Evolutionary conservation across 345 rosid species (phyloP).

Genomic region (Physaria fendleri): DNA sequence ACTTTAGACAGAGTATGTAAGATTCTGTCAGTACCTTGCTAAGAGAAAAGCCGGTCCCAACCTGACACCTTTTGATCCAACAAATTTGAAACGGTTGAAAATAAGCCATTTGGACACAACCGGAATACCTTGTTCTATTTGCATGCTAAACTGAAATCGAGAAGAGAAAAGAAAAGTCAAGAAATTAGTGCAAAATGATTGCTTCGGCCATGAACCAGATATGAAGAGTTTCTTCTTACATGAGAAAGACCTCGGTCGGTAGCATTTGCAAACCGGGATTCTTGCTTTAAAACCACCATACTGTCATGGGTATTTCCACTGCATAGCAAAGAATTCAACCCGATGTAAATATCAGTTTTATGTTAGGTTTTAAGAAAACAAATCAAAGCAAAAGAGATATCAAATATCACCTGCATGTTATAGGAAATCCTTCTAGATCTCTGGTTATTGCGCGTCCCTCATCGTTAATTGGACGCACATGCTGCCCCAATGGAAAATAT

Average conservation of each 20-base stretch:
- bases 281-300: constrained; percentile 95
- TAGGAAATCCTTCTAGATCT: constrained; percentile 82
- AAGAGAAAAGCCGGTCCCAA: constrained; percentile 83
- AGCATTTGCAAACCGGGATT: constrained; percentile 76
- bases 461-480: constrained; percentile 75
- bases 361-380: constrained; percentile 5
- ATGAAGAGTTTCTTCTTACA: constrained; percentile 41
- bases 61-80: constrained; percentile 77
- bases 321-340: constrained; percentile 35
- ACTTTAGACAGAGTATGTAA: not conserved
- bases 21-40: constrained; percentile 51
- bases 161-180: not conserved
- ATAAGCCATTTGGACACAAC: constrained; percentile 84
- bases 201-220: not conserved
- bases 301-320: constrained; percentile 74
- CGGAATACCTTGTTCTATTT: constrained; percentile 94
- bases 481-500: constrained; percentile 36
- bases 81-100: constrained; percentile 86
- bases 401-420: constrained; percentile 73
- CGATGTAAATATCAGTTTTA: constrained; percentile 27
- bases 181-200: not conserved
- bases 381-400: constrained; percentile 10
- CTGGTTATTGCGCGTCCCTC: constrained; percentile 75
- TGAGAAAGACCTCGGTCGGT: constrained; percentile 72
- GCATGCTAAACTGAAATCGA: constrained; percentile 63